Base-by-base conservation (phyloP, 2,329 filamentous ascomycete species). In the Aureobasidium sp. region DNA sequence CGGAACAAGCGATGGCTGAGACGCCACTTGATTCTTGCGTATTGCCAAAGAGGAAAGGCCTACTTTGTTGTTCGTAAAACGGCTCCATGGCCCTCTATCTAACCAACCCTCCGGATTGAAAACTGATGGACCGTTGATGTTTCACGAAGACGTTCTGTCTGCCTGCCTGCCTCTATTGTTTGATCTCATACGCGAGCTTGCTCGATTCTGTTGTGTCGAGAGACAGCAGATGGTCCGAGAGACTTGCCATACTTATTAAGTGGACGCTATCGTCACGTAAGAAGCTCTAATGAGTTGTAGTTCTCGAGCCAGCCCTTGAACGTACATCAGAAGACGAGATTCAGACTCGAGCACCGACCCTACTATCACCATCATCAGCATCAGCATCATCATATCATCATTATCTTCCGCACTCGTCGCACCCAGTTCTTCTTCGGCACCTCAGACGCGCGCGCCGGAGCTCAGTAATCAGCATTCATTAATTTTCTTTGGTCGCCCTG, bases 121-220 rank as follows among this genome's bases (percentile, higher is more conserved):
- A 42, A 59, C 44, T 59, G 57, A 59, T 59, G 45, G 36, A 58
- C 57, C 57, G 57, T 59, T 59, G 57, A 49, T 59, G 57, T 59
- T 59, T 59, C 57, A 59, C 57, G 36, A 59, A 59, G 57, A 49
- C 57, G 57, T 59, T 59, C 57, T 59, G 34, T 21, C 21, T 27
- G 48, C 41, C 57, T 59, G 57, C 45, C 57, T 59, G 57, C 44
- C 57, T 59, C 57, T 59, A 59, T 59, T 50, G 57, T 59, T 59
- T 59, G 57, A 59, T 59, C 34, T 10, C 21, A n/a, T 42, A 59
- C 57, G 57, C 57, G 57, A 59, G 45, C 45, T 32, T 50, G 34
- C 32, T 58, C 54, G 50, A n/a, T 58, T 58, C 36, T 34, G 52
- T 55, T 16, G 52, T 58, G 42, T 48, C 25, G 15, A 48, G 9